phyloP scores from a whole-genome alignment of 306 rosid species.

The Cicer arietinum region DNA sequence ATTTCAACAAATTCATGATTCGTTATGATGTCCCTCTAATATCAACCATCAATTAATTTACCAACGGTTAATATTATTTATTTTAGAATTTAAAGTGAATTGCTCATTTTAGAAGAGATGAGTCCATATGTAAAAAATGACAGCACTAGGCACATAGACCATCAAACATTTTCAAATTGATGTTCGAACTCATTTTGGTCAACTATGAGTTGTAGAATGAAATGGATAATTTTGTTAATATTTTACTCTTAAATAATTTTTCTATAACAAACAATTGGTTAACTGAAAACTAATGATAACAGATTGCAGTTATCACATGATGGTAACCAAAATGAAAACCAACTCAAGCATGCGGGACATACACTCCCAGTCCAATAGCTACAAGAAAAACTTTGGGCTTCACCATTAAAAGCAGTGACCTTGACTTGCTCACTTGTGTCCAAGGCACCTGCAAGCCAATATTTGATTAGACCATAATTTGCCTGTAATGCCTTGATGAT shows the following conservation, averaged over 20 bases:
- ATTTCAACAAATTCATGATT: background rate
- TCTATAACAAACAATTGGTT: background rate
- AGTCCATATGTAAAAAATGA: background rate
- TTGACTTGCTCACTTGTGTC: constrained; percentile 93
- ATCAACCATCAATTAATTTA: background rate
- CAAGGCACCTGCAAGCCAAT: constrained; percentile 85
- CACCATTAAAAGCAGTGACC: constrained; percentile 79
- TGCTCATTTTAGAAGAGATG: background rate
- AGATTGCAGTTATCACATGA: constrained; percentile 17
- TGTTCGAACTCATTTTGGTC: constrained; percentile 1
- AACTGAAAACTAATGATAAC: constrained; percentile 1
- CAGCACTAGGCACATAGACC: constrained; percentile 12
- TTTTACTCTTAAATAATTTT: background rate
- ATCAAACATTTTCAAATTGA: constrained; percentile 31
- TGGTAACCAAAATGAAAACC: constrained; percentile 29
- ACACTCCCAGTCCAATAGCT: constrained; percentile 92
- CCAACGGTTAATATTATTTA: background rate
- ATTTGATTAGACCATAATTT: constrained; percentile 39
- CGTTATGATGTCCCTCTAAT: background rate
- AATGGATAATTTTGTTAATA: background rate
- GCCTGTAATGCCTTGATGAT: constrained; percentile 19
- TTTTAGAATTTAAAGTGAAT: background rate
- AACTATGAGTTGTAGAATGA: constrained; percentile 20
- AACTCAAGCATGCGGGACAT: constrained; percentile 42
- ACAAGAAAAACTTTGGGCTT: constrained; percentile 79